Percentiles rank a stretch among this genome's conserved stretches.
Evolutionary conservation across 2,329 filamentous ascomycete genomes (phyloP).

Genomic region (Bipolaris gigantea): DNA sequence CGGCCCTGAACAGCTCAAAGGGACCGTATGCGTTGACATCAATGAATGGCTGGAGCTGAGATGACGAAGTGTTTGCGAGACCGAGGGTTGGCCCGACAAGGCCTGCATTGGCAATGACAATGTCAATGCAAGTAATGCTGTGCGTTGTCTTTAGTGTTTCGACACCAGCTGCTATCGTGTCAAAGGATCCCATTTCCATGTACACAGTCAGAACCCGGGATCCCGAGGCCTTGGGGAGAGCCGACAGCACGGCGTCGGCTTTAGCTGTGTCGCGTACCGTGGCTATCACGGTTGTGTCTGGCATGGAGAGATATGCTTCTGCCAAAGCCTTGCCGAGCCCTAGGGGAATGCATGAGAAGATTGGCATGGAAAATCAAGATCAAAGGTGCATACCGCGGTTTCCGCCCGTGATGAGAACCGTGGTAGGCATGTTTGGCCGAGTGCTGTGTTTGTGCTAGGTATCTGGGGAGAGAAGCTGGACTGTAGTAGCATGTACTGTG

Average conservation of each 20-base stretch:
- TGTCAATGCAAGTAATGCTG: neutral
- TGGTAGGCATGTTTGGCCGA: neutral
- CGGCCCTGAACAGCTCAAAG: conserved; percentile 20
- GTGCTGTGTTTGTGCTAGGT: neutral
- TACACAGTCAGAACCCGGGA: conserved; percentile 9
- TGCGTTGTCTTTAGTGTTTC: neutral
- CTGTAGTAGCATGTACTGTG: neutral
- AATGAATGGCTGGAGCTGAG: conserved; percentile 15
- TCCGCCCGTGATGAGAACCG: conserved; percentile 38
- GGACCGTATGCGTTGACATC: conserved; percentile 22
- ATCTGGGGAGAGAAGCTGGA: neutral
- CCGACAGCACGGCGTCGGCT: conserved; percentile 26
- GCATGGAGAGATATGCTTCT: conserved; percentile 40
- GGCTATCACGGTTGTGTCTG: conserved; percentile 47
- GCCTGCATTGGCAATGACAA: neutral
- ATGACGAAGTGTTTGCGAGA: neutral
- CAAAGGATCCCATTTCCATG: conserved; percentile 17
- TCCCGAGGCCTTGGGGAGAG: neutral
- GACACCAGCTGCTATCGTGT: conserved; percentile 26
- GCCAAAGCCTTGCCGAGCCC: conserved; percentile 44
- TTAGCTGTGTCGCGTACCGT: conserved; percentile 42
- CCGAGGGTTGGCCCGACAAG: neutral
- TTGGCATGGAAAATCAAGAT: neutral
- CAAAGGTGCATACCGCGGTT: conserved; percentile 30
- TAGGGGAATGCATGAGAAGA: conserved; percentile 7